phyloP scores from a whole-genome alignment of 257 asterid genomes.

The Galeopsis tetrahit region DNA sequence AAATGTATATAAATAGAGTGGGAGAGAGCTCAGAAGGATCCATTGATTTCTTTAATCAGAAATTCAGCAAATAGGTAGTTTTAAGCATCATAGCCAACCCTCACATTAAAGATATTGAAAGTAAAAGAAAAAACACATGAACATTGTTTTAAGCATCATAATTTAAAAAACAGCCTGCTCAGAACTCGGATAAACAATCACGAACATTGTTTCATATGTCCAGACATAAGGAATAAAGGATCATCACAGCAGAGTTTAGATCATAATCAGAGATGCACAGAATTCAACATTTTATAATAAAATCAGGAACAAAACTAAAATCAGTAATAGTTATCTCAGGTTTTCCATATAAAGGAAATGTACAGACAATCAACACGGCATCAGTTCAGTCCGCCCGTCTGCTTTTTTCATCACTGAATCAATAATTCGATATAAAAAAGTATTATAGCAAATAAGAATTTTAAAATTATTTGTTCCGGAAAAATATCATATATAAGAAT shows the following conservation, averaged over 20 bases:
- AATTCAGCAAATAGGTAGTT: too few relatives aligned
- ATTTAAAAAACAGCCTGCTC: slow-evolving; percentile 39
- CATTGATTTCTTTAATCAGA: too few relatives aligned
- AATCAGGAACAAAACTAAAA: neutral
- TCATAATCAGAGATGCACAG: too few relatives aligned
- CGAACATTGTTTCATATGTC: slow-evolving; percentile 63
- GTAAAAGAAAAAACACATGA: neutral
- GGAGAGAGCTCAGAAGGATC: too few relatives aligned
- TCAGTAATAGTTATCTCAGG: slow-evolving; percentile 37
- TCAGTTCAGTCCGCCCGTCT: slow-evolving; percentile 97
- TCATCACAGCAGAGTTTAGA: slow-evolving; percentile 50
- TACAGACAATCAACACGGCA: slow-evolving; percentile 90
- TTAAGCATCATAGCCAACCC: too few relatives aligned
- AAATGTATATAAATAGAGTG: too few relatives aligned
- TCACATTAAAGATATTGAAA: neutral
- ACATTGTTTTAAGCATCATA: too few relatives aligned
- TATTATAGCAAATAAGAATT: too few relatives aligned
- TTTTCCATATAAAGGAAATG: slow-evolving; percentile 48
- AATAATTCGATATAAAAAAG: neutral
- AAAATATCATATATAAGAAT: too few relatives aligned
- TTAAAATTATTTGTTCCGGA: too few relatives aligned
- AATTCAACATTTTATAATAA: too few relatives aligned
- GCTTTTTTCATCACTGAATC: slow-evolving; percentile 63
- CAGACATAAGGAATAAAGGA: slow-evolving; percentile 56
- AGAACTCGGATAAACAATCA: slow-evolving; percentile 61